A percentile compares a stretch with the other conserved stretches of the same genome.
These are phyloP conservation scores for Chalara sp. DNA, from an alignment of 2,329 filamentous ascomycete species.

Conservation along the genomic window DNA sequence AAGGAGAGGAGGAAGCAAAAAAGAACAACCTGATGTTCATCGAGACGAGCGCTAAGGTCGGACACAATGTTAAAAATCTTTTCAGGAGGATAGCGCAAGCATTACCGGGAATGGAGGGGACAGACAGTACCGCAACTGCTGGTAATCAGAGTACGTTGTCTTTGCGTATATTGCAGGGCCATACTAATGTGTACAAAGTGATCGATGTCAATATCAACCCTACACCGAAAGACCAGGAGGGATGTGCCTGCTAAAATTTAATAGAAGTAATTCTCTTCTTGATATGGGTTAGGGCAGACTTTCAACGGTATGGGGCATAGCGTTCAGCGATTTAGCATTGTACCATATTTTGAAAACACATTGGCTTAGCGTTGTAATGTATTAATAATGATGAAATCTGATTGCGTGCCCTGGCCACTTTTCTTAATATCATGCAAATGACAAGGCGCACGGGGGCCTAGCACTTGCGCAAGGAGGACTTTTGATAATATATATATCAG, in stretches of 20 bases:
- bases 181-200: conserved; percentile 47
- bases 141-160: conserved; percentile 65
- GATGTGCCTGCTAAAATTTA: conserved; percentile 55
- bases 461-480: too few species aligned
- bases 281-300: conserved; percentile 18
- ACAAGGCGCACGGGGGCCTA: too few species aligned
- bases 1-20: conserved; percentile 97
- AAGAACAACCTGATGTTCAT: conserved; percentile 98
- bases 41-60: conserved; percentile 95
- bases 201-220: conserved; percentile 87
- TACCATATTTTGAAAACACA: conserved; percentile 20
- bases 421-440: too few species aligned
- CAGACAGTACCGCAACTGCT: conserved; percentile 67
- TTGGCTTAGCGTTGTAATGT: too few species aligned
- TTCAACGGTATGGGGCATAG: conserved; percentile 27
- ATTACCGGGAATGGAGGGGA: conserved; percentile 92
- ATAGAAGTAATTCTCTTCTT: conserved; percentile 11
- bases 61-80: conserved; percentile 95
- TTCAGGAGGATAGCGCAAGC: conserved; percentile 99
- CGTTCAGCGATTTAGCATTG: conserved; percentile 24
- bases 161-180: not conserved
- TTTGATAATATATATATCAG: too few species aligned
- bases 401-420: too few species aligned
- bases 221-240: conserved; percentile 62
- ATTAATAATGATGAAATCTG: too few species aligned